Percentiles rank a stretch among this genome's conserved stretches.
phyloP scores from a whole-genome alignment of 1,284 basidiomycete genomes.

The Volvariella surrecta region DNA sequence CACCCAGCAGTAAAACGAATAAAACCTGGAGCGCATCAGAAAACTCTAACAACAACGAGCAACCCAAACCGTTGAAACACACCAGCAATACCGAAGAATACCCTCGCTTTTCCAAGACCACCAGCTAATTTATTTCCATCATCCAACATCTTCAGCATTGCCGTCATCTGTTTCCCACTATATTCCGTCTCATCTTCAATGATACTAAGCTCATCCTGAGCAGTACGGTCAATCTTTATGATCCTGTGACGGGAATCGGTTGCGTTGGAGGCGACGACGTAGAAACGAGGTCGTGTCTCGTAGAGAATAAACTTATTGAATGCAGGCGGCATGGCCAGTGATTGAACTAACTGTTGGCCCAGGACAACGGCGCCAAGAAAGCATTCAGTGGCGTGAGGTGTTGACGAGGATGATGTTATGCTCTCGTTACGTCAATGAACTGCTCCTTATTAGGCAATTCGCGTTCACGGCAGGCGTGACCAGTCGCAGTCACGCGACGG shows the following conservation, averaged over 20 bases:
- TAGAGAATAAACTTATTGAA: slow-evolving; percentile 90
- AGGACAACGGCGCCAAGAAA: no score
- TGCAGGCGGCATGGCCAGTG: slow-evolving; percentile 20
- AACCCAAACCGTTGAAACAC: slow-evolving; percentile 16
- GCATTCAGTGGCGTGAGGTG: no score
- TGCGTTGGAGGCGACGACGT: slow-evolving; percentile 81
- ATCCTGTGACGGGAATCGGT: slow-evolving; percentile 82
- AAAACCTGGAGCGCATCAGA: slow-evolving; percentile 50
- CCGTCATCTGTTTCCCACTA: slow-evolving; percentile 81
- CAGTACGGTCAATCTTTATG: slow-evolving; percentile 85
- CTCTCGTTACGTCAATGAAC: no score
- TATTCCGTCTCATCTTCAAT: slow-evolving; percentile 87
- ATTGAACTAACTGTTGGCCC: no score
- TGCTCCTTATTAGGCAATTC: no score
- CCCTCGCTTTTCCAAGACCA: slow-evolving; percentile 75
- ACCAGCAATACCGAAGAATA: slow-evolving; percentile 79
- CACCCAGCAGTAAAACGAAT: slow-evolving; percentile 86
- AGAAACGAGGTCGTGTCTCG: slow-evolving; percentile 84
- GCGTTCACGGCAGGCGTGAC: no score
- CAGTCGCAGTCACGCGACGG: no score
- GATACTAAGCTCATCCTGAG: slow-evolving; percentile 64
- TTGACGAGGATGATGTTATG: no score
- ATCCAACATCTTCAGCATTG: slow-evolving; percentile 89
- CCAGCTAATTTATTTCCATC: slow-evolving; percentile 89
- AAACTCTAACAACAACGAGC: not conserved